Base-by-base conservation (phyloP, 352 stramenopile species). In the Phytophthora fragariaefolia region DNA sequence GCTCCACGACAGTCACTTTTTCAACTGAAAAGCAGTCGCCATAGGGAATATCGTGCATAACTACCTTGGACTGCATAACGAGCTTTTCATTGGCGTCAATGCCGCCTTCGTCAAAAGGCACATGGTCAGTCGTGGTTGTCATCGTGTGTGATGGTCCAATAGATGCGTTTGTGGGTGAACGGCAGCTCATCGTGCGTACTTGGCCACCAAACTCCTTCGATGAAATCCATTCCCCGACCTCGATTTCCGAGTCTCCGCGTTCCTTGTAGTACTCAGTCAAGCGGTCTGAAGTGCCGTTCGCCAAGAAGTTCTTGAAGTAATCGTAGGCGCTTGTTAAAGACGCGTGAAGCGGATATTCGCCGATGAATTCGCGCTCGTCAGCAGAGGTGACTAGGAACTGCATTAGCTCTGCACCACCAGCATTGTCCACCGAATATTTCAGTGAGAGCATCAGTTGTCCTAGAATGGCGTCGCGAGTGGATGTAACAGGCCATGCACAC, bases 11-110 rank as follows among this genome's bases (percentile, higher is more conserved):
- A 22, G 67, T 78, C 22, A 92, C 74, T 46, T 88, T 77, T 66
- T 95, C 87, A 20, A 96, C 85, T 2, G 81, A 84, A 56, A 96
- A 96, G 66, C 85, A 94, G 50, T 96, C 87, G 30, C 87, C 87
- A 55, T 96, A 96, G 12, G 87, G 87, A 61, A 96, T 96, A 32
- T 96, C 87, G 64, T 94, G 87, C 53, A 96, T 68, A 32, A 87
- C 73, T 17, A 85, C 75, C 55, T 83, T 87, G 9, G 74, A 74
- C 58, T 92, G 80, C 28, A 94, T 71, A 12, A 90, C 72, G 27
- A 93, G 76, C 43, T 74, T 79, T 10, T 88, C 80, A 9, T 56
- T 69, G 34, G 80, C 79, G 5, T 70, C 66, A 48, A 78, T 62
- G 2, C 63, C 63, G 6, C 63, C 38, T 10, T 87, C 72, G 1